phyloP scores from a whole-genome alignment of 345 rosid species.

The Nasturtium officinale region DNA sequence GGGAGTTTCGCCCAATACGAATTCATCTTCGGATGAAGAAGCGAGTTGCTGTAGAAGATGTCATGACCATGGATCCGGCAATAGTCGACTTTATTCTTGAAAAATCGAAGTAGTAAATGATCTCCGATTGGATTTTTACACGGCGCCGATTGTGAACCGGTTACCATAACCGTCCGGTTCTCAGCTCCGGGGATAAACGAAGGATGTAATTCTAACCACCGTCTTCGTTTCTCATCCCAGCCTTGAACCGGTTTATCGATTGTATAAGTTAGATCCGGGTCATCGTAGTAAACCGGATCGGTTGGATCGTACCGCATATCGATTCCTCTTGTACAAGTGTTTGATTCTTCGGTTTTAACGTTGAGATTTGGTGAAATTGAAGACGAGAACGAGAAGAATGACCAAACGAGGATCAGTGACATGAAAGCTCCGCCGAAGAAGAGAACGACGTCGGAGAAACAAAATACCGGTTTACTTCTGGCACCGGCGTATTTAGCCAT shows the following conservation, averaged over 20 bases:
- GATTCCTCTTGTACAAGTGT: conserved; percentile 35
- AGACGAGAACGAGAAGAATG: conserved; percentile 60
- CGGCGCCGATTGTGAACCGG: conserved; percentile 85
- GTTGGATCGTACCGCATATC: conserved; percentile 58
- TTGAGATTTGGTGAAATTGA: conserved; percentile 31
- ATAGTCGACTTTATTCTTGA: conserved; percentile 94
- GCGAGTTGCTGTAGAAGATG: conserved; percentile 78
- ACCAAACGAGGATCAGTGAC: conserved; percentile 66
- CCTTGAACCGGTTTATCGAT: conserved; percentile 58
- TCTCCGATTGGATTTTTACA: conserved; percentile 91
- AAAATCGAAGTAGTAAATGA: conserved; percentile 72
- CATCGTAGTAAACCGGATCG: conserved; percentile 72
- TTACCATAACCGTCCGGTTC: conserved; percentile 68
- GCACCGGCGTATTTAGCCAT: conserved; percentile 48
- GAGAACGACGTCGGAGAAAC: conserved; percentile 53
- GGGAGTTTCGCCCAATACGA: conserved; percentile 88
- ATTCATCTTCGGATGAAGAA: conserved; percentile 76
- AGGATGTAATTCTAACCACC: conserved; percentile 76
- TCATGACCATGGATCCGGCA: conserved; percentile 84
- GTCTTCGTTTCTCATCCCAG: conserved; percentile 82
- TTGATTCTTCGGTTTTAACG: conserved; percentile 18
- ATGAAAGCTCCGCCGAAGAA: conserved; percentile 69
- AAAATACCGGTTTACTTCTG: conserved; percentile 43
- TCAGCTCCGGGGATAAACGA: conserved; percentile 61
- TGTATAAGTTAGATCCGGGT: conserved; percentile 63